Evolutionary conservation across 116 monocot genomes (phyloP).

Genomic region (Zostera marina): DNA sequence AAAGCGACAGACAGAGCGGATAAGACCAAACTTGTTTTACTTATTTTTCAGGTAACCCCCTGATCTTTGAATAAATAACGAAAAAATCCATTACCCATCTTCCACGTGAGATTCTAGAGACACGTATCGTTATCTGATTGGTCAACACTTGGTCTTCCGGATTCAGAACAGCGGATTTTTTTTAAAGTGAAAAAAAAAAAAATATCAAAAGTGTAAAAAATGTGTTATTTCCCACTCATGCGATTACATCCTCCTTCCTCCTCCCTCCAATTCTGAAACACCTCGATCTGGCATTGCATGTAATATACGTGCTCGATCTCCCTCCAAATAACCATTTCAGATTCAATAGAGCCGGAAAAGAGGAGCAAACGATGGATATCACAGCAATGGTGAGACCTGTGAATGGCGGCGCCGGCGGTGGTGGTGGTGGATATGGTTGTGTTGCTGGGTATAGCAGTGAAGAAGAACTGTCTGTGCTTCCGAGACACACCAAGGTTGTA

Average conservation of each 20-base stretch:
- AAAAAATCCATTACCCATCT: no score
- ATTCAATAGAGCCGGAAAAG: background rate
- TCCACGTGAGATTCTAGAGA: background rate
- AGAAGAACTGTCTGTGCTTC: conserved; percentile 80
- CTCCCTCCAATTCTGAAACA: background rate
- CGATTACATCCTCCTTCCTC: background rate
- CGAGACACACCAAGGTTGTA: conserved; percentile 72
- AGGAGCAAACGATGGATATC: conserved; percentile 18
- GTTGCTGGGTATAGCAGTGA: conserved; percentile 53
- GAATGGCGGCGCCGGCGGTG: conserved; percentile 1
- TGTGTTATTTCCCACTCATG: background rate
- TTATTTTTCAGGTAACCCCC: no score
- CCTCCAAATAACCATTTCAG: background rate
- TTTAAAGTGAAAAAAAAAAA: no score
- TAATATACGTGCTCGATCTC: background rate
- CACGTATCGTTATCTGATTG: conserved; percentile 1
- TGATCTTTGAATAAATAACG: no score
- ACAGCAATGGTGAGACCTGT: conserved; percentile 18
- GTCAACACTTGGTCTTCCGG: conserved; percentile 1
- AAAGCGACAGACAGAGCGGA: no score
- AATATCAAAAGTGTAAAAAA: background rate
- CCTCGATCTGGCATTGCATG: conserved; percentile 5
- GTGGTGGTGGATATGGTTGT: conserved; percentile 8
- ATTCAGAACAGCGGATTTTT: conserved; percentile 7
- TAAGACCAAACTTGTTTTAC: no score